A percentile compares a stretch with the other conserved stretches of the same genome.
Conservation (phyloP, 768 basidiomycete species). For the Gymnopilus junonius region DNA sequence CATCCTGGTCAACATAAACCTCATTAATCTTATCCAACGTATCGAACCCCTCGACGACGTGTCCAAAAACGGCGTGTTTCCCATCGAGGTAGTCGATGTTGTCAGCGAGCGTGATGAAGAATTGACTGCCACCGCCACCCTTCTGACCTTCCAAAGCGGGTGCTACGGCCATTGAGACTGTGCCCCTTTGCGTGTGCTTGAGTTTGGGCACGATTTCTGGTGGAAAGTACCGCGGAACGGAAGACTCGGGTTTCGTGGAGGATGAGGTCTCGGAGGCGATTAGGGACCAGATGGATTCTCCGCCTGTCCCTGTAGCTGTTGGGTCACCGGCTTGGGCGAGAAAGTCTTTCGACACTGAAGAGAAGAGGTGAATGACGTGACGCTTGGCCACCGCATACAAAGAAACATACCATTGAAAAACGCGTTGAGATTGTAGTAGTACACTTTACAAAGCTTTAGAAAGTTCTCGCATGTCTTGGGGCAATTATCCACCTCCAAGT, state of each 20-base stretch:
- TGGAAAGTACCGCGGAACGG: slow-evolving; percentile 69
- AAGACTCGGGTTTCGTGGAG: slow-evolving; percentile 41
- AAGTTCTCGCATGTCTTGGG: slow-evolving; percentile 96
- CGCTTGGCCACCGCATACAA: not conserved
- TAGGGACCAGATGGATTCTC: slow-evolving; percentile 86
- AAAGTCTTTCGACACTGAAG: slow-evolving; percentile 92
- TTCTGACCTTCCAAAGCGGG: slow-evolving; percentile 69
- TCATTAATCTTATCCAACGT: slow-evolving; percentile 94
- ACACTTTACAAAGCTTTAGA: slow-evolving; percentile 95
- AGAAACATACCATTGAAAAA: slow-evolving; percentile 91
- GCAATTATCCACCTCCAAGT: slow-evolving; percentile 89
- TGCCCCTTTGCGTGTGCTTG: slow-evolving; percentile 85
- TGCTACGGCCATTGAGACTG: slow-evolving; percentile 97
- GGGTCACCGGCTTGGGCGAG: slow-evolving; percentile 97
- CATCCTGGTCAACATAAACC: slow-evolving; percentile 85
- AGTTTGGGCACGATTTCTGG: slow-evolving; percentile 81
- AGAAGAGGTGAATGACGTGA: not conserved
- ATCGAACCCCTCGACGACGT: slow-evolving; percentile 92
- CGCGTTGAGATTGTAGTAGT: slow-evolving; percentile 95
- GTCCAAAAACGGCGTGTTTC: slow-evolving; percentile 91
- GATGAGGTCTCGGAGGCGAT: slow-evolving; percentile 54
- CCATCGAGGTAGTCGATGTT: slow-evolving; percentile 96
- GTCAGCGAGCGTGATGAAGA: slow-evolving; percentile 93
- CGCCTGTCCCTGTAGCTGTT: slow-evolving; percentile 91
- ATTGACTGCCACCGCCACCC: slow-evolving; percentile 89